Evolutionary conservation across 768 basidiomycete species (phyloP), one percentile per base, ranked within the genome.

Genomic region (Podaxis pistillaris): DNA sequence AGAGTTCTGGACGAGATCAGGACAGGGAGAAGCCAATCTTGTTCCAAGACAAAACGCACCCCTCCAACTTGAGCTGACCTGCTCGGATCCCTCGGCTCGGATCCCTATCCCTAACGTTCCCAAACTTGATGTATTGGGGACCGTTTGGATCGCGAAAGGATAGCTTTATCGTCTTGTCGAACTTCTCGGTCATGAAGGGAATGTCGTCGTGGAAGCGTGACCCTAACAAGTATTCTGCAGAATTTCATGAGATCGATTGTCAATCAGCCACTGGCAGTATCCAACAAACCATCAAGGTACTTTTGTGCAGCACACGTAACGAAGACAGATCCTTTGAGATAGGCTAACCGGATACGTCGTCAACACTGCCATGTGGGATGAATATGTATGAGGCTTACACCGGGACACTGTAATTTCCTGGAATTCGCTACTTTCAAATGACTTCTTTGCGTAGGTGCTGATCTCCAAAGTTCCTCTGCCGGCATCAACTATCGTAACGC

Each of bases 391-490:
- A 9, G 49, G 13, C 67, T 33, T 62, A 79, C 79, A 81, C 62
- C 75, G 71, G 1, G 74, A 60, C 0, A 74, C 75, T 1, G 79
- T 78, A 33, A 81, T 78, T 68, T 86, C 85, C 57, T 81, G 77
- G 24, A 63, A 67, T 64, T 38, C 13, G 66, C 62, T 1, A 67
- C 63, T 1, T 63, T 69, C 22, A 63, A 60, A 64, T 62, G 33
- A 66, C 65, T 68, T 56, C 2, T 75, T 72, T 12, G 74, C 76
- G 61, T 86, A 87, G 3, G 82, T 78, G 58, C 82, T 85, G 53
- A 87, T 74, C 64, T 87, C 86, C 22, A 87, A 72, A 0, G 85
- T 87, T 37, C 85, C 86, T 60, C 84, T 83, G 4, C 86, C 86
- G 1, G 85, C 84, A 64, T 86, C 86, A 19, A 86, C 79, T 33